These are phyloP conservation scores for Moricandia moricandioides DNA, from an alignment of 345 rosid genomes.

Conservation along the genomic window DNA sequence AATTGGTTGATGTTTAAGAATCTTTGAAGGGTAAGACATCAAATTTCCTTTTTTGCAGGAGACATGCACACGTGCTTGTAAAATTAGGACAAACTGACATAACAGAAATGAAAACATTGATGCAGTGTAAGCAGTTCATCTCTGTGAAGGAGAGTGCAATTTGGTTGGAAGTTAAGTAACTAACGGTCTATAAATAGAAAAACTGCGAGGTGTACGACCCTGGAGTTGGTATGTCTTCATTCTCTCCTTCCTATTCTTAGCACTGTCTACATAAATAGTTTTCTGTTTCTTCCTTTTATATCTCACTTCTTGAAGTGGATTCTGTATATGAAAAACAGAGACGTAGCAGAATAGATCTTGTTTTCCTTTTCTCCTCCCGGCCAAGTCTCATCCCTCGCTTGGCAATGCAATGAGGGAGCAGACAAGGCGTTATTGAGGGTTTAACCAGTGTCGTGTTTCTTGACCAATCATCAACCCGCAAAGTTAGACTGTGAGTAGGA, in stretches of 20 bases:
- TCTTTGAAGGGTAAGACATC: background rate
- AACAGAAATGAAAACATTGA: background rate
- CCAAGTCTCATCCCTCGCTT: conserved; percentile 12
- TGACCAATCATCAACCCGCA: background rate
- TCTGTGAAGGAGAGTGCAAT: conserved; percentile 23
- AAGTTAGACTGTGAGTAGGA: background rate
- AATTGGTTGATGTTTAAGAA: background rate
- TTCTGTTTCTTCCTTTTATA: conserved; percentile 16
- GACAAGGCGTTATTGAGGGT: conserved; percentile 16
- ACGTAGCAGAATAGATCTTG: background rate
- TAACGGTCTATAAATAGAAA: conserved; percentile 25
- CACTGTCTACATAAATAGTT: conserved; percentile 22
- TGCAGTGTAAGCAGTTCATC: conserved; percentile 8
- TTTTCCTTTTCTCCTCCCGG: background rate
- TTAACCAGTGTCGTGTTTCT: conserved; percentile 15
- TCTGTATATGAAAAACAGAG: conserved; percentile 5
- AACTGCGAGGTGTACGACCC: conserved; percentile 31
- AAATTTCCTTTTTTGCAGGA: background rate
- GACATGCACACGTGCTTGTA: conserved; percentile 15
- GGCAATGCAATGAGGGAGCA: conserved; percentile 23
- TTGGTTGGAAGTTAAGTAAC: conserved; percentile 35
- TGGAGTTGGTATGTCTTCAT: conserved; percentile 30
- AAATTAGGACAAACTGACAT: conserved; percentile 8
- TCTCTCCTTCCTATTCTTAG: conserved; percentile 30
- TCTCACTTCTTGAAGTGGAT: conserved; percentile 18